phyloP scores from a whole-genome alignment of 768 basidiomycete species.

The Mrakia frigida region DNA sequence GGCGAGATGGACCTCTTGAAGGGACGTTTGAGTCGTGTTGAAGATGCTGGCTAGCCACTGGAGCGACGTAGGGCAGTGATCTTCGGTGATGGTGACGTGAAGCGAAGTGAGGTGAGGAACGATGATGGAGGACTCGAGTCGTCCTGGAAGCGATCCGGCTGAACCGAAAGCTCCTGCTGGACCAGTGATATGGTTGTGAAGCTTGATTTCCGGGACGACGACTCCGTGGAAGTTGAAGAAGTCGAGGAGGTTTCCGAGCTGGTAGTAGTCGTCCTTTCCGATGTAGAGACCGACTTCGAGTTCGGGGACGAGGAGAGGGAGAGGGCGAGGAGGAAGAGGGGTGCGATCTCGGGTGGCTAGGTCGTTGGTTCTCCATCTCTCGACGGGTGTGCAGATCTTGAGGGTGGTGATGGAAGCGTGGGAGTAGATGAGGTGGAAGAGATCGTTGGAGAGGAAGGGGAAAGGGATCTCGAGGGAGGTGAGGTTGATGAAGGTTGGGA shows the following conservation, averaged over 20 bases:
- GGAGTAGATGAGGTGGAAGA: neutral
- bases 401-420: neutral
- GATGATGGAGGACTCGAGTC: neutral
- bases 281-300: neutral
- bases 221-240: too few relatives aligned
- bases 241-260: neutral
- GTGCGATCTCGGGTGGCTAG: neutral
- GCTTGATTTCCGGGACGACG: neutral
- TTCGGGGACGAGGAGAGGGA: neutral
- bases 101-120: neutral
- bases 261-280: neutral
- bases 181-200: neutral
- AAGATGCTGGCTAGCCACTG: neutral
- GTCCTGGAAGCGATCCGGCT: neutral
- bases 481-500: neutral
- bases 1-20: neutral
- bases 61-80: neutral
- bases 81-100: neutral
- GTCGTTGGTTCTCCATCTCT: neutral
- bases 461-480: neutral
- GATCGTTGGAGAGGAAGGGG: neutral
- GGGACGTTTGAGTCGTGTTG: neutral
- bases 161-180: too few relatives aligned
- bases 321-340: neutral
- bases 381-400: neutral